A percentile compares a stretch with the other conserved stretches of the same genome.
Conservation (phyloP, 1,284 basidiomycete species). For the Farysia itapuensis region DNA sequence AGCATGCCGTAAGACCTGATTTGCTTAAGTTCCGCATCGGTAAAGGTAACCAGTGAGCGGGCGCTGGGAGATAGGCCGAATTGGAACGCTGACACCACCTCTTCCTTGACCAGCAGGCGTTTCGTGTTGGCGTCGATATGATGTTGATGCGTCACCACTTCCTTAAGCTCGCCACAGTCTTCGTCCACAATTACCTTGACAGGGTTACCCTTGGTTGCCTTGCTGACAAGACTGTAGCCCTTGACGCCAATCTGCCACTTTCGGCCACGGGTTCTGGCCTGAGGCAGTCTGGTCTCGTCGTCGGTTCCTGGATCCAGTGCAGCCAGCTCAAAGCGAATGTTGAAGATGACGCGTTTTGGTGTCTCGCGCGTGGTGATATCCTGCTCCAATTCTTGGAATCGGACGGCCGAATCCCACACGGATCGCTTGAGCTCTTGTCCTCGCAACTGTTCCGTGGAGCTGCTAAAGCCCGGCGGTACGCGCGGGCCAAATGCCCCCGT, state of each 20-base stretch:
- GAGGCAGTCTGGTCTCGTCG: conserved; percentile 14
- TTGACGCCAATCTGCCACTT: conserved; percentile 85
- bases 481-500: not conserved
- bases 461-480: conserved; percentile 15
- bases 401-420: conserved; percentile 42
- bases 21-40: conserved; percentile 75
- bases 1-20: conserved; percentile 65
- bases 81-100: conserved; percentile 60
- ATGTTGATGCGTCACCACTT: conserved; percentile 42
- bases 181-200: conserved; percentile 52
- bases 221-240: conserved; percentile 65
- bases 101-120: conserved; percentile 71
- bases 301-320: conserved; percentile 15
- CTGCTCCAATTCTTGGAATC: conserved; percentile 54
- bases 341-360: conserved; percentile 84
- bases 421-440: conserved; percentile 26
- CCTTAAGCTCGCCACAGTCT: conserved; percentile 39
- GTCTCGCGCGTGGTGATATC: conserved; percentile 65
- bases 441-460: conserved; percentile 19
- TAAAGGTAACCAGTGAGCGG: conserved; percentile 73
- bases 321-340: conserved; percentile 76
- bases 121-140: conserved; percentile 73
- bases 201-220: conserved; percentile 38
- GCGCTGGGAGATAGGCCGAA: conserved; percentile 44
- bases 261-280: conserved; percentile 57